Evolutionary conservation across 108 stramenopile species (phyloP), one percentile per base, ranked within the genome.

Genomic region (Cyclostephanos invisitatus): DNA sequence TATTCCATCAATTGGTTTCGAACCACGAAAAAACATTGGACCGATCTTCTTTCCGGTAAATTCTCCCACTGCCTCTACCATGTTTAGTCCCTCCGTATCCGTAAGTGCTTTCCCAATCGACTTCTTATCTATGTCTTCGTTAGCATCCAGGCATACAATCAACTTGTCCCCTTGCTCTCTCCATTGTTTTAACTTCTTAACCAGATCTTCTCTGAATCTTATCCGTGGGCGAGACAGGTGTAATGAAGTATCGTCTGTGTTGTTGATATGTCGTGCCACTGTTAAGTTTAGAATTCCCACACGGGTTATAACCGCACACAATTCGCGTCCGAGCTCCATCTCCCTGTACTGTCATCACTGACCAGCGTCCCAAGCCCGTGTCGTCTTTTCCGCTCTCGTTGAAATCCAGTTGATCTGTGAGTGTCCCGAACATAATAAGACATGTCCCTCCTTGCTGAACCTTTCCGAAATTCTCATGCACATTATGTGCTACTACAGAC

Each of bases 51-150:
- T 65, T 5, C 64, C 29, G 4, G 71, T 72, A 9, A 48, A 55
- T 2, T 27, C 18, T 5, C 50, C 32, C 2, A 72, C 64, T 0
- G 25, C 62, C 14, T 72, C 71, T 9, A 15, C 29, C 64, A 72
- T 64, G 2, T 24, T 64, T 11, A 64, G 25, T 0, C 71, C 64
- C 5, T 65, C 54, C 0, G 12, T 7, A 1, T 55, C 17, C 3
- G 68, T 54, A 0, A 72, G n/a, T 18, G 48, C 36, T 5, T 55
- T 35, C 1, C 64, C 62, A 14, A 72, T 32, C 15, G 38, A 42
- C 8, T 66, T 55, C 6, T 64, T 50, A 6, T 64, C 64, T 25
- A 72, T 54, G 27, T 64, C 37, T 17, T 72, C 62, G 11, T 72
- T 72, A n/a, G 40, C 44, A 28, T 40, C 24, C 51, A 53, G 32